A percentile compares a stretch with the other conserved stretches of the same genome.
These are phyloP conservation scores for Dipteronia dyeriana DNA, from an alignment of 345 rosid genomes.

Conservation along the genomic window DNA sequence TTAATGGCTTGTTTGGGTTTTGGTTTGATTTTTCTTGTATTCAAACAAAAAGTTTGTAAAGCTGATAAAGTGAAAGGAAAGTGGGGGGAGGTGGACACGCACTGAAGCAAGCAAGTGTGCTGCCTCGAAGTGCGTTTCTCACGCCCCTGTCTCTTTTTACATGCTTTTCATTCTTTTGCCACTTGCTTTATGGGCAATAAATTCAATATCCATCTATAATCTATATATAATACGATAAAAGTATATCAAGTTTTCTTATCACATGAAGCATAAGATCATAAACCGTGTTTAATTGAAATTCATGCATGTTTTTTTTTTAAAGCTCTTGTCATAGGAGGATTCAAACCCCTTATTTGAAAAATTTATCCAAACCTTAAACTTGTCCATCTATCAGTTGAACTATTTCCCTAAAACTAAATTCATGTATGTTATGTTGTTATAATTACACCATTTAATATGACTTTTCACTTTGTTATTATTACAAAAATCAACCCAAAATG, in stretches of 20 bases:
- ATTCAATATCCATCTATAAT: neutral
- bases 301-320: too few species aligned
- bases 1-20: neutral
- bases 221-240: neutral
- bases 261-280: neutral
- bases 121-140: constrained; percentile 39
- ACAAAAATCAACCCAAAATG: too few species aligned
- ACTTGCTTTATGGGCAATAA: constrained; percentile 13
- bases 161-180: neutral
- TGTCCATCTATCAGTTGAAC: too few species aligned
- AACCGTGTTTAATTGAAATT: neutral
- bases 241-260: neutral
- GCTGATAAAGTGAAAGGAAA: constrained; percentile 23
- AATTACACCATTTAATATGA: too few species aligned
- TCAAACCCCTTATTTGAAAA: too few species aligned
- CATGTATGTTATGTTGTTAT: too few species aligned
- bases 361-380: too few species aligned
- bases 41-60: neutral
- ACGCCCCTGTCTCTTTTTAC: constrained; percentile 26
- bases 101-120: constrained; percentile 25
- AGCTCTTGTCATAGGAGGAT: too few species aligned
- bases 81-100: constrained; percentile 35
- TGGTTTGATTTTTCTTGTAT: neutral
- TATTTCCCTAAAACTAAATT: too few species aligned
- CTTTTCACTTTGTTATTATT: too few species aligned